Evolutionary conservation across 805 yeast genomes (phyloP), one percentile per base, ranked within the genome.

Genomic region (Saccharomycopsis sp.): DNA sequence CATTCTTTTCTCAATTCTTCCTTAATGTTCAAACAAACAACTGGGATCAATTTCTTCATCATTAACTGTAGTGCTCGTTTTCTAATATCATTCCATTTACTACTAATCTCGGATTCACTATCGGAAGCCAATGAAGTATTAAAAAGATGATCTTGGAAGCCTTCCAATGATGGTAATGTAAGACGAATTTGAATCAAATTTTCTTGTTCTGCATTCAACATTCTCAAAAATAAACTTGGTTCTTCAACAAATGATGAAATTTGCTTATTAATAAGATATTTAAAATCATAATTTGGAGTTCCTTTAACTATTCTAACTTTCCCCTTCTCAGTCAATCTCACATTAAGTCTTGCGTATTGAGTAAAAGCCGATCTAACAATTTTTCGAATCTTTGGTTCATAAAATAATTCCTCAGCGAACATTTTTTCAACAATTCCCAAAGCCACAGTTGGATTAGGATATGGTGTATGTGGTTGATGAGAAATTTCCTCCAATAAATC

Each of bases 271-370:
- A 78, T 73, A 19, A 96, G 94, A 63, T 93, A 93, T 59, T 93
- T 93, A 65, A 93, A 81, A 57, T 87, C 95, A 48, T 85, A 87
- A 56, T 80, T 89, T 2, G 88, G 83, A 43, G 89, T 81, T 53
- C 79, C 81, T 43, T 75, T 79, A 53, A 82, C 93, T 48, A 93
- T 90, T 53, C 81, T 79, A 27, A 77, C 69, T 54, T 71, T 73
- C 53, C 94, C 94, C 59, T 87, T 88, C 50, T 88, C 94, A 0
- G 97, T 88, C 38, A 88, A 66, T 13, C 75, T 75, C 8, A 89
- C 80, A 59, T 82, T 82, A 22, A 89, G 73, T 13, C 73, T 70
- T 7, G 93, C 84, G 56, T 73, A 81, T 44, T 65, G 67, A 61
- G 73, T 75, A 59, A 72, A 81, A 43, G 79, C 81, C 40, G 68